These are phyloP conservation scores for Kuraishia hungarica DNA, from an alignment of 805 yeast species.

Conservation along the genomic window DNA sequence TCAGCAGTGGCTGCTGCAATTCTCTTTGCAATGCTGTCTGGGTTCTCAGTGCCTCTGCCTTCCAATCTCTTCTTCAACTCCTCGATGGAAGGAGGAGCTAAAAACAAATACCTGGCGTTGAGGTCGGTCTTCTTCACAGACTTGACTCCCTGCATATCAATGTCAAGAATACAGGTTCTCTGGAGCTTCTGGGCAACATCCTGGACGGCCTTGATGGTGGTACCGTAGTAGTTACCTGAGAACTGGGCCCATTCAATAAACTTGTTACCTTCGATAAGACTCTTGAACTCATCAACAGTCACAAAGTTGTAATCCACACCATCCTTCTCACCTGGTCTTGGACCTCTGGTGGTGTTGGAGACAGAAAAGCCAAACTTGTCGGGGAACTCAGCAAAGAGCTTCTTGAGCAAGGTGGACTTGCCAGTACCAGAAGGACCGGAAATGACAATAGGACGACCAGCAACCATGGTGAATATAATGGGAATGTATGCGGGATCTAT, in stretches of 20 bases:
- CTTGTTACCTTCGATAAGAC: conserved; percentile 60
- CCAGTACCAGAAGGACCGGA: conserved; percentile 98
- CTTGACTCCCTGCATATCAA: conserved; percentile 98
- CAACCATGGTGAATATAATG: neutral
- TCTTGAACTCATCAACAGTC: conserved; percentile 71
- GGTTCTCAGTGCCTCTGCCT: conserved; percentile 93
- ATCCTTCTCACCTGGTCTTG: conserved; percentile 85
- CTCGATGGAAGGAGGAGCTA: conserved; percentile 91
- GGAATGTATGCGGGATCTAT: neutral
- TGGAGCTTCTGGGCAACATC: conserved; percentile 54
- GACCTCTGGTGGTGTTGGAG: conserved; percentile 85
- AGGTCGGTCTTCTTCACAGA: conserved; percentile 76
- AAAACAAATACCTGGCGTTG: conserved; percentile 77
- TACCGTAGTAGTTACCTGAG: conserved; percentile 96
- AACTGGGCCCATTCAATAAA: conserved; percentile 98
- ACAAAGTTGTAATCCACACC: conserved; percentile 88
- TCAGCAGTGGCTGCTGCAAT: conserved; percentile 82
- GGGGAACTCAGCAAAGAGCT: conserved; percentile 85
- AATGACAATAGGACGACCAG: conserved; percentile 78
- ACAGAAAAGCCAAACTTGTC: conserved; percentile 88
- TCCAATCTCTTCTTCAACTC: conserved; percentile 64
- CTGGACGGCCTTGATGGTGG: conserved; percentile 78
- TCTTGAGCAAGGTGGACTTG: conserved; percentile 87
- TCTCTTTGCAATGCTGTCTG: conserved; percentile 77
- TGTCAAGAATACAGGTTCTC: conserved; percentile 83